These are phyloP conservation scores for Cryptococcus sp. DNA, from an alignment of 1,284 basidiomycete species.

Conservation along the genomic window DNA sequence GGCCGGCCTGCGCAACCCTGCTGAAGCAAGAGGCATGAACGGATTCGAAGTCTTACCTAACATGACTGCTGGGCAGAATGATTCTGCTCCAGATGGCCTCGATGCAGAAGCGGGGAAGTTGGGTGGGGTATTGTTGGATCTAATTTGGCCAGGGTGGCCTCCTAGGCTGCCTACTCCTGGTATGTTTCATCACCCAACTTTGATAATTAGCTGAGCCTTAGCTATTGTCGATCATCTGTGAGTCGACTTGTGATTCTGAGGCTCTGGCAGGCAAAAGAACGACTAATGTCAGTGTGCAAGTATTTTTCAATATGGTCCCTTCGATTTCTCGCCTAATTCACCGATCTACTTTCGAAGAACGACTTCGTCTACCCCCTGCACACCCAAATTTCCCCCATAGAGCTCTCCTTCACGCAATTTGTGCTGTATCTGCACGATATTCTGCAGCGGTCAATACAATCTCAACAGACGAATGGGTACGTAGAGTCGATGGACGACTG, in stretches of 20 bases:
- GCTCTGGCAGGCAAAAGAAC: too few species aligned
- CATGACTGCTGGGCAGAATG: too few species aligned
- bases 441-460: conserved; percentile 27
- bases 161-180: conserved; percentile 35
- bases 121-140: conserved; percentile 24
- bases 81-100: conserved; percentile 2
- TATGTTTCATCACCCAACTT: conserved; percentile 4
- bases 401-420: conserved; percentile 48
- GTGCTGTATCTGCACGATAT: conserved; percentile 43
- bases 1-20: too few species aligned
- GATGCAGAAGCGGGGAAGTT: conserved; percentile 20
- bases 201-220: conserved; percentile 1
- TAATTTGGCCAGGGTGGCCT: conserved; percentile 44
- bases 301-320: conserved; percentile 42
- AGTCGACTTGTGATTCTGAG: conserved; percentile 6
- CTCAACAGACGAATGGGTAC: conserved; percentile 18
- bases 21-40: too few species aligned
- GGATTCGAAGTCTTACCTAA: too few species aligned
- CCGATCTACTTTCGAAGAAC: conserved; percentile 35
- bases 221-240: conserved; percentile 42
- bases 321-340: conserved; percentile 43
- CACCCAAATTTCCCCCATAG: conserved; percentile 47
- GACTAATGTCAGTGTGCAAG: conserved; percentile 30
- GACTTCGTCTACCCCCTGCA: conserved; percentile 47
- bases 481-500: conserved; percentile 6